phyloP scores from a whole-genome alignment of 208 protist species.

The Trypanosoma scelopori region DNA sequence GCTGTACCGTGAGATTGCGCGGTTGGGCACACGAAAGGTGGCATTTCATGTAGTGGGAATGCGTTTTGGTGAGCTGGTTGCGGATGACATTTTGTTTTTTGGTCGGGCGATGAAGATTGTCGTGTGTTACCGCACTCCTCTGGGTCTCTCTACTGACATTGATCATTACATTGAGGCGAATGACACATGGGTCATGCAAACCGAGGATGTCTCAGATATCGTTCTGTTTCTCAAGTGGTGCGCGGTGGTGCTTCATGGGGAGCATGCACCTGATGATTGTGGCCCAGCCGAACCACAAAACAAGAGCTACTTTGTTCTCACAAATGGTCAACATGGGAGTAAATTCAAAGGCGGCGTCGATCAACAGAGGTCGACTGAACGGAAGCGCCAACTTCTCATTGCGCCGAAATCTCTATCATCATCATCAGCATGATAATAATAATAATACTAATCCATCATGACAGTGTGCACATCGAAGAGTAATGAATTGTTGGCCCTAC shows the following conservation, averaged over 20 bases:
- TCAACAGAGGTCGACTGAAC: neutral
- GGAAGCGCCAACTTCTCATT: slow-evolving; percentile 23
- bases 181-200: slow-evolving; percentile 75
- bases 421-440: slow-evolving; percentile 8
- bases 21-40: slow-evolving; percentile 68
- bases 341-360: neutral
- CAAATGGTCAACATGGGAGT: slow-evolving; percentile 7
- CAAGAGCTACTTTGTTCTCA: slow-evolving; percentile 20
- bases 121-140: slow-evolving; percentile 80
- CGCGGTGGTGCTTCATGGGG: slow-evolving; percentile 70
- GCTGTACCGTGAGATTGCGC: slow-evolving; percentile 63
- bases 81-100: slow-evolving; percentile 81
- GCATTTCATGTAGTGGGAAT: slow-evolving; percentile 73
- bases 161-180: slow-evolving; percentile 66
- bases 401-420: slow-evolving; percentile 28
- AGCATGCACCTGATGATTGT: slow-evolving; percentile 44
- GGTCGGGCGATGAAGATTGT: slow-evolving; percentile 63
- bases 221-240: slow-evolving; percentile 81
- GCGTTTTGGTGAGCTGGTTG: slow-evolving; percentile 70
- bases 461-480: no score
- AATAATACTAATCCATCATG: neutral
- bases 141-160: slow-evolving; percentile 50
- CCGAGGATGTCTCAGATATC: slow-evolving; percentile 77
- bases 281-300: slow-evolving; percentile 11
- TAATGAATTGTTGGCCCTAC: neutral